phyloP scores from a whole-genome alignment of 768 basidiomycete genomes.

The Auricularia sp. region DNA sequence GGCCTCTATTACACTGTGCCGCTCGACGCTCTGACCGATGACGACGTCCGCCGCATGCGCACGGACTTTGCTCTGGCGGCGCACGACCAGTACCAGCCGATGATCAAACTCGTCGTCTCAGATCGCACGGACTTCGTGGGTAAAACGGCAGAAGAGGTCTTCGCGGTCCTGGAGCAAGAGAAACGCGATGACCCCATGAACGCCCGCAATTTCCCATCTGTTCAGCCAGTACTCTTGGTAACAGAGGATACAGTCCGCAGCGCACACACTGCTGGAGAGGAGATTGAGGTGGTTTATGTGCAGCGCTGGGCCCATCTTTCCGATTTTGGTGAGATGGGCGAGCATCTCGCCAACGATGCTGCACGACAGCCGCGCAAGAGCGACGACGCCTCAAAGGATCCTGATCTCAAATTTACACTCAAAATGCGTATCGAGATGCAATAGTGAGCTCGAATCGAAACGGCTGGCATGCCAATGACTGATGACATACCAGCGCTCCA shows the following conservation, averaged over 20 bases:
- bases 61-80: not conserved
- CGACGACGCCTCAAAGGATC: not conserved
- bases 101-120: not conserved
- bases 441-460: not conserved
- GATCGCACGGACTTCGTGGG: not conserved
- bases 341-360: not conserved
- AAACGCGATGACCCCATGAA: not conserved
- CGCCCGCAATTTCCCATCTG: not conserved
- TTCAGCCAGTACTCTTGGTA: not conserved
- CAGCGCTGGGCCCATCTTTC: not conserved
- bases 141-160: not conserved
- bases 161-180: not conserved
- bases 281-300: not conserved
- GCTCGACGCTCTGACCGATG: not conserved
- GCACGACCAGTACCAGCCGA: not conserved
- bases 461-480: not conserved
- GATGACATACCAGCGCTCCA: not conserved
- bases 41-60: not conserved
- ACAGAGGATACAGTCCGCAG: not conserved
- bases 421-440: not conserved
- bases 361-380: not conserved
- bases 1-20: not conserved
- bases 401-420: not conserved
- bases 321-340: not conserved
- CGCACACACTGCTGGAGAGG: not conserved